These are phyloP conservation scores for Cyanidiococcus yangmingshanensis DNA, from an alignment of 23 red algal genomes.

Conservation along the genomic window DNA sequence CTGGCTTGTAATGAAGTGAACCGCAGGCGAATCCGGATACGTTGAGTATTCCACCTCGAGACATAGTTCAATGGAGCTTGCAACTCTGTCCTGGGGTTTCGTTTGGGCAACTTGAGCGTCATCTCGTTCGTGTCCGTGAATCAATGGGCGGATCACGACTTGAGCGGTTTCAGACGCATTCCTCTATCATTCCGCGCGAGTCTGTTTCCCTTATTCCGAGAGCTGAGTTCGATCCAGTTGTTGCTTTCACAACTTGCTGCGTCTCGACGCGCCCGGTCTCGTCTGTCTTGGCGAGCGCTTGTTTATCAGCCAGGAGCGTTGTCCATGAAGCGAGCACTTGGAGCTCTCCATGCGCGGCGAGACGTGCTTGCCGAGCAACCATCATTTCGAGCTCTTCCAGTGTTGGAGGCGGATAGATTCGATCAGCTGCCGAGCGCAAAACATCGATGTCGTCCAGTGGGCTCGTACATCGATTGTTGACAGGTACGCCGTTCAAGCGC, in stretches of 20 bases:
- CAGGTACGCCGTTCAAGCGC: background rate
- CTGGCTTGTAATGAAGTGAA: too few species aligned
- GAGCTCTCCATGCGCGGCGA: conserved; percentile 6
- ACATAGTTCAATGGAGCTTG: background rate
- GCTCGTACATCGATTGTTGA: background rate
- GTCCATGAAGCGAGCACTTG: background rate
- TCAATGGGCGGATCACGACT: too few species aligned
- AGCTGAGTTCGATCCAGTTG: too few species aligned
- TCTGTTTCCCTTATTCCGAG: too few species aligned
- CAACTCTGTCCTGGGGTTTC: too few species aligned
- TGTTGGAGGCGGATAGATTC: conserved; percentile 4
- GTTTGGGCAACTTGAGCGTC: too few species aligned
- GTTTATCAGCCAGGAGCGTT: background rate
- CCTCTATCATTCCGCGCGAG: too few species aligned
- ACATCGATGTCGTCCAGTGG: background rate
- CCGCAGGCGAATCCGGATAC: background rate
- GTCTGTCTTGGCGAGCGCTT: too few species aligned
- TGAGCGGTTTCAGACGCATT: too few species aligned
- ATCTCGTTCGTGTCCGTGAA: too few species aligned
- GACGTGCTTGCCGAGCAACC: background rate
- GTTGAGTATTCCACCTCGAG: background rate
- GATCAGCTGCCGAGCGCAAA: background rate
- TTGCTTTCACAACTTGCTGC: too few species aligned
- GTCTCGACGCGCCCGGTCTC: too few species aligned
- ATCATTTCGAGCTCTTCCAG: background rate